Evolutionary conservation across 768 basidiomycete species (phyloP).

Genomic region (Astraeus odoratus): DNA sequence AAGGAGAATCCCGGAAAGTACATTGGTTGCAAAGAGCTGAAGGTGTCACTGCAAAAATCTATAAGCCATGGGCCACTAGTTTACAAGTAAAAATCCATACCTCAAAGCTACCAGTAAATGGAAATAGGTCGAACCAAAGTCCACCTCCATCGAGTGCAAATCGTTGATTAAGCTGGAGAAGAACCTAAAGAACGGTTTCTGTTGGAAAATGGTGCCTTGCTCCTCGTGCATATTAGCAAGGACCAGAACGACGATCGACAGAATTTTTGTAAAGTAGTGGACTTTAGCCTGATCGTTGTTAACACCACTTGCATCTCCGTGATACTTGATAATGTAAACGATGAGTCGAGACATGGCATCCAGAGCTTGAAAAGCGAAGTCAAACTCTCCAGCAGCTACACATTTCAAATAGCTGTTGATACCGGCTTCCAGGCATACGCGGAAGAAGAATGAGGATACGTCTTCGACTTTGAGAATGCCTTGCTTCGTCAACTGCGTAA

Average conservation of each 20-base stretch:
- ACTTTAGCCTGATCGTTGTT: slow-evolving; percentile 95
- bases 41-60: slow-evolving; percentile 62
- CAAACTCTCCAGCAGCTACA: slow-evolving; percentile 62
- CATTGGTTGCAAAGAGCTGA: slow-evolving; percentile 92
- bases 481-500: slow-evolving; percentile 95
- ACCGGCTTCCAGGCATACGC: slow-evolving; percentile 92
- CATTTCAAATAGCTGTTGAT: slow-evolving; percentile 83
- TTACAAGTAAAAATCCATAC: slow-evolving; percentile 33
- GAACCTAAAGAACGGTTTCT: slow-evolving; percentile 97
- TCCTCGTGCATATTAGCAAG: slow-evolving; percentile 94
- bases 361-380: slow-evolving; percentile 82
- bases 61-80: neutral
- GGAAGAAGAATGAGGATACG: slow-evolving; percentile 95
- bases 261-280: slow-evolving; percentile 92
- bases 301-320: slow-evolving; percentile 89
- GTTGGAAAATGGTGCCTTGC: slow-evolving; percentile 84
- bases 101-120: slow-evolving; percentile 82
- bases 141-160: slow-evolving; percentile 76
- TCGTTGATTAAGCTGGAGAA: slow-evolving; percentile 96
- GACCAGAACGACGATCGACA: slow-evolving; percentile 95
- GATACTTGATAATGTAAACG: slow-evolving; percentile 98
- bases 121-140: slow-evolving; percentile 86
- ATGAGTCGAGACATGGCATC: slow-evolving; percentile 95
- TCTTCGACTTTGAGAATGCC: slow-evolving; percentile 96
- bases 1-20: slow-evolving; percentile 98